These are phyloP conservation scores for Alternaria gansuensis DNA, from an alignment of 2,329 filamentous ascomycete species.

Conservation along the genomic window DNA sequence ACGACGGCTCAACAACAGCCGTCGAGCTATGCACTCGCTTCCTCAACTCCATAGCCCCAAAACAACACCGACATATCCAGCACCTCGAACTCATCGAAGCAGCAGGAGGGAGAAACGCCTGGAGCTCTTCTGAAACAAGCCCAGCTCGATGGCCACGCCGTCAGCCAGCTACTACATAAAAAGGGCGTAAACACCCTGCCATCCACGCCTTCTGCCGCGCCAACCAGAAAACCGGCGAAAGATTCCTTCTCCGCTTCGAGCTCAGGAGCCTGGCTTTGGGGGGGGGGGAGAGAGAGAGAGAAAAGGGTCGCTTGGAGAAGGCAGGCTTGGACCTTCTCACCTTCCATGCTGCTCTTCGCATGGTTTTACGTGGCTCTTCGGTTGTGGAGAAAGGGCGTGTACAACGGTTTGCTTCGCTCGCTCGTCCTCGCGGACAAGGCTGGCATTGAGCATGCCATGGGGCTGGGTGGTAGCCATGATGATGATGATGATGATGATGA, in stretches of 20 bases:
- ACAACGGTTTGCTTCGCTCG: too few relatives aligned
- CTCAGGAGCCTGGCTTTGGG: neutral
- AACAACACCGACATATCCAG: neutral
- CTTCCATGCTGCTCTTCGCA: neutral
- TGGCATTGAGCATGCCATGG: too few relatives aligned
- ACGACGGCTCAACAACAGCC: neutral
- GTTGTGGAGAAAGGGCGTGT: neutral
- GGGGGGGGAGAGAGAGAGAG: too few relatives aligned
- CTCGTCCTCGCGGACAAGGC: neutral
- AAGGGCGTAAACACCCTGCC: neutral
- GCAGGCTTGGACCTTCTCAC: neutral
- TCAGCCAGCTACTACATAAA: neutral
- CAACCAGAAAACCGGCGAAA: neutral
- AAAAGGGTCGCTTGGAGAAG: neutral
- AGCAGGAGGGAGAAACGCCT: neutral
- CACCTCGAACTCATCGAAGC: neutral
- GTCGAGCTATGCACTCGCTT: neutral
- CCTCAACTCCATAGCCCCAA: neutral
- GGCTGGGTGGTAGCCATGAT: too few relatives aligned
- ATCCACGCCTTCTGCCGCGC: neutral
- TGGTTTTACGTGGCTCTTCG: neutral
- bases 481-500: too few relatives aligned
- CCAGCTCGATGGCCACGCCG: neutral
- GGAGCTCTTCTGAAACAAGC: neutral
- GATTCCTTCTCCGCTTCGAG: neutral